Evolutionary conservation across 2,329 filamentous ascomycete genomes (phyloP), one percentile per base, ranked within the genome.

Genomic region (Byssochlamys sp.): DNA sequence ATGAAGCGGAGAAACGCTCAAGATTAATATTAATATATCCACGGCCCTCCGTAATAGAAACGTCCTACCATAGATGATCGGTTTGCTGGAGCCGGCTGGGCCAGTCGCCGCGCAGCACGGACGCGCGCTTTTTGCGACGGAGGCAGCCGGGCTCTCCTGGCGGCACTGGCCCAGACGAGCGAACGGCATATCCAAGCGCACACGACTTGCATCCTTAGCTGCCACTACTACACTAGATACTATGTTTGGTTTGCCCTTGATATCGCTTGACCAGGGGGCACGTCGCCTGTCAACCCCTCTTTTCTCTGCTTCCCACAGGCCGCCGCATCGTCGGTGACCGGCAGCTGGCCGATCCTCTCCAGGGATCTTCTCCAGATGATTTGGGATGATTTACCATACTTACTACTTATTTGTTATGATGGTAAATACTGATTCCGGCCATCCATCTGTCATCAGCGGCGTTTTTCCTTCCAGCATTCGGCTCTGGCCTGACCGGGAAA

Each of bases 91-190:
- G 12, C 24, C 49, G 49, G 49, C 19, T 26, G 49, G 49, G 49
- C 49, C 25, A 51, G 49, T 51, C 24, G 25, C n/a, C 27, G 10
- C 49, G 24, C 24, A 51, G 49, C 49, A 51, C 49, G 49, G 49
- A 51, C 49, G 49, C 49, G 49, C 49, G 49, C 49, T 51, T 28
- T 48, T 29, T 14, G 28, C 19, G 52, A 25, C 27, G 28, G 52
- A 35, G 14, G n/a, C 27, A 33, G 52, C 24, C 19, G 27, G 19
- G 29, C 12, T 33, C 55, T 52, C 1, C 33, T 50, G 31, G 39
- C 55, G 51, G 33, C 55, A 57, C 55, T 53, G 55, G 53, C 55
- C 55, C 25, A 49, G 51, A 19, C 55, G 49, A 51, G 27, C 27
- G 49, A n/a, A 51, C 52, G 53, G 27, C 55, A 53, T 45, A 35